A percentile compares a stretch with the other conserved stretches of the same genome.
These are phyloP conservation scores for Globisporangium solare DNA, from an alignment of 352 stramenopile species.

Conservation along the genomic window DNA sequence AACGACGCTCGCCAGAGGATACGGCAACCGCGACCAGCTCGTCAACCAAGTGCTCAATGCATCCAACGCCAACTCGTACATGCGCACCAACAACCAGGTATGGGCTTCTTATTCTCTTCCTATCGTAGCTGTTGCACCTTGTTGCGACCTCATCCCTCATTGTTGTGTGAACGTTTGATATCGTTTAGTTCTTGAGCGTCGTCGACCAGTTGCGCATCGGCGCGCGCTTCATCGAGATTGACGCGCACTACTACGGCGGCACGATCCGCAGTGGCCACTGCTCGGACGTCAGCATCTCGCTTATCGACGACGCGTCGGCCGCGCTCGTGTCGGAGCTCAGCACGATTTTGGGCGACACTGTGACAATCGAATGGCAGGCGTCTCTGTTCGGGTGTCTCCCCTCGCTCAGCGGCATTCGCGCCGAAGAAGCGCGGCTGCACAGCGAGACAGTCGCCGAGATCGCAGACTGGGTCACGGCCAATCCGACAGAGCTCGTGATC, in stretches of 20 bases:
- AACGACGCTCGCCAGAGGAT: slow-evolving; percentile 62
- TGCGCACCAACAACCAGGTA: slow-evolving; percentile 71
- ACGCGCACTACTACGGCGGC: slow-evolving; percentile 74
- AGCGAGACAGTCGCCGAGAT: slow-evolving; percentile 55
- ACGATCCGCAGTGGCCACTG: slow-evolving; percentile 75
- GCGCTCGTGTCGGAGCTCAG: slow-evolving; percentile 30
- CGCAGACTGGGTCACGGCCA: slow-evolving; percentile 49
- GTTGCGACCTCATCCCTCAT: background rate
- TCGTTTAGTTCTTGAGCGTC: slow-evolving; percentile 48
- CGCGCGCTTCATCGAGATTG: slow-evolving; percentile 72
- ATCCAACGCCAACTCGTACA: slow-evolving; percentile 44
- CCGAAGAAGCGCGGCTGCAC: slow-evolving; percentile 50
- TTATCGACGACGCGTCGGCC: slow-evolving; percentile 46
- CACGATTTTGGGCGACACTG: slow-evolving; percentile 26
- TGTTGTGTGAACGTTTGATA: background rate
- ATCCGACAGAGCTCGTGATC: slow-evolving; percentile 41
- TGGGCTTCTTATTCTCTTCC: background rate
- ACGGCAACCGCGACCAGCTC: slow-evolving; percentile 74
- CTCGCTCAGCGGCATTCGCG: slow-evolving; percentile 72
- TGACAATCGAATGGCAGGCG: slow-evolving; percentile 49
- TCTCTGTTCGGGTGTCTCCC: slow-evolving; percentile 70
- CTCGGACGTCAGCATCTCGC: slow-evolving; percentile 46
- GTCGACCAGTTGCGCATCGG: slow-evolving; percentile 79
- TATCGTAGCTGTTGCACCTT: too few species aligned
- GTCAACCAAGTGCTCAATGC: slow-evolving; percentile 51